Evolutionary conservation across 345 rosid species (phyloP), one percentile per base, ranked within the genome.

Genomic region (Geranium brycei): DNA sequence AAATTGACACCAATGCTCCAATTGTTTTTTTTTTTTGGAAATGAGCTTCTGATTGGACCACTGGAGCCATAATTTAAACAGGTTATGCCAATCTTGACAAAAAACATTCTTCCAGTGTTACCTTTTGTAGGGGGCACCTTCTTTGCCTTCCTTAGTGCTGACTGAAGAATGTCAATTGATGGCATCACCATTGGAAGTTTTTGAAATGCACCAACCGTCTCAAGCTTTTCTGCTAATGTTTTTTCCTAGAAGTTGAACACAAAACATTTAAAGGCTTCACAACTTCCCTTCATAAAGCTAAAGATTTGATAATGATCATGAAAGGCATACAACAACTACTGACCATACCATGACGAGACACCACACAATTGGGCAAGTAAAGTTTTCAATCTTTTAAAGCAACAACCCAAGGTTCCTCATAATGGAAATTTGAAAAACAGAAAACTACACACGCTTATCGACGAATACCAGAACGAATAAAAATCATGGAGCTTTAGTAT

Each of bases 111-210:
- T 23, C 58, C 7, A 10, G 32, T 75, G 51, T 40, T 58, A 85
- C 99, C 99, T 87, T 87, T 87, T 1, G 96, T 85, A 16, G 97
- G 84, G 63, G 87, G 76, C 68, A 85, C 79, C 69, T 87, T 79
- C 70, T 73, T 93, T 0, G 93, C 93, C 74, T 90, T 93, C 79
- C 74, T 82, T 18, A 83, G 69, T 3, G 99, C 87, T 38, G 97
- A 93, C 63, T 59, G 68, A 53, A 90, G 83, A 59, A 90, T 78
- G 73, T 89, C 99, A 76, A 79, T 74, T 0, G 99, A 83, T 30
- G 91, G 97, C 99, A 90, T 86, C 66, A 93, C 97, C 91, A 93
- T 83, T 5, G 97, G 99, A 5, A 90, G 79, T 71, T 88, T 90
- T 66, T 93, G 99, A 80, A 93, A 93, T 65, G 95, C 99, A 70